Evolutionary conservation across 2,329 filamentous ascomycete species (phyloP).

Genomic region (Anisogramma anomala): DNA sequence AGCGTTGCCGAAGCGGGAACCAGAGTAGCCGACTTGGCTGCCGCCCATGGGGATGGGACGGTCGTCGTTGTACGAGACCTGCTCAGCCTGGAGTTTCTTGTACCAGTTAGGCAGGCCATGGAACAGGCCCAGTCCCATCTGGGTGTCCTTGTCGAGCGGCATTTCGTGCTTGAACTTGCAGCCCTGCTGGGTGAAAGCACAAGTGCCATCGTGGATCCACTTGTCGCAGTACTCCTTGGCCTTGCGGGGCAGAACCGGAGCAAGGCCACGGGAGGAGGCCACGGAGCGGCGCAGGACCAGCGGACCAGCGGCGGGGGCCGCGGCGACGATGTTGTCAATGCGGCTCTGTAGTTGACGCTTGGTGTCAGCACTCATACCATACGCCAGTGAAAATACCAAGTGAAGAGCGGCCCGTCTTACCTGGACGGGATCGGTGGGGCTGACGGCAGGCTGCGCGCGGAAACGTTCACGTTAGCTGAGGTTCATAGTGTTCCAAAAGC

Average conservation of each 20-base stretch:
- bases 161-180: constrained; percentile 89
- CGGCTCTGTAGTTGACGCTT: constrained; percentile 19
- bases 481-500: not conserved
- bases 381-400: not conserved
- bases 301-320: constrained; percentile 3
- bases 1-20: not conserved
- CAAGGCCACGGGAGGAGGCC: constrained; percentile 1
- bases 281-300: not conserved
- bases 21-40: not conserved
- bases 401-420: not conserved
- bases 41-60: not conserved
- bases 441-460: constrained; percentile 7
- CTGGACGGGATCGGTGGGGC: constrained; percentile 9
- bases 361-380: not conserved
- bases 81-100: constrained; percentile 41
- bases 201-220: constrained; percentile 79
- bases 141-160: constrained; percentile 55
- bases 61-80: constrained; percentile 16
- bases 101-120: constrained; percentile 52
- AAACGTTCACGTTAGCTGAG: constrained; percentile 2
- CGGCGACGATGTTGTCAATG: constrained; percentile 28
- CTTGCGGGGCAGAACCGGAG: constrained; percentile 30
- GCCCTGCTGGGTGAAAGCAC: constrained; percentile 74
- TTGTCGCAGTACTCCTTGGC: constrained; percentile 74
- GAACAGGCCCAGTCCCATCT: constrained; percentile 60